Evolutionary conservation across 495 filamentous ascomycete genomes (phyloP).

Genomic region (Ascodesmis nigricans): DNA sequence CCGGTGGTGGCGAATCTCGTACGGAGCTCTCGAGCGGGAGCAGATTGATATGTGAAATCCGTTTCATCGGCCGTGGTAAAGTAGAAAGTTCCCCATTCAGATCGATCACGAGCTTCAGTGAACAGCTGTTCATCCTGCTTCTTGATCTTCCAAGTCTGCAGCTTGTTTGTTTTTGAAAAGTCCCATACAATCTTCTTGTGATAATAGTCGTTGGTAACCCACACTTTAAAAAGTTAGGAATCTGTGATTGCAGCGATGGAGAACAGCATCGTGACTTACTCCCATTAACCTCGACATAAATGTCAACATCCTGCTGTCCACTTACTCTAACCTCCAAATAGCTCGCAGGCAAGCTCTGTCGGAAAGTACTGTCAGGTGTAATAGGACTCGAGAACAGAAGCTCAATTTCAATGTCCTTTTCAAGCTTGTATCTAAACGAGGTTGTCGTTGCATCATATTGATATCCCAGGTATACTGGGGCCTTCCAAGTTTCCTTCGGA

Average conservation of each 20-base stretch:
- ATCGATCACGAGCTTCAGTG: slow-evolving; percentile 50
- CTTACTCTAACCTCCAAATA: slow-evolving; percentile 59
- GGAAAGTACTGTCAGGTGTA: slow-evolving; percentile 72
- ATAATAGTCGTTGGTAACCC: slow-evolving; percentile 10
- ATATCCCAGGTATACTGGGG: slow-evolving; percentile 66
- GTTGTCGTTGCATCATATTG: slow-evolving; percentile 85
- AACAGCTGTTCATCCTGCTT: slow-evolving; percentile 43
- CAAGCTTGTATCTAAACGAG: slow-evolving; percentile 64
- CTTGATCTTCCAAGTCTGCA: slow-evolving; percentile 40
- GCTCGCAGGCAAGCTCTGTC: slow-evolving; percentile 74
- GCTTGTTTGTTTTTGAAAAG: slow-evolving; percentile 5
- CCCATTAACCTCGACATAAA: slow-evolving; percentile 78
- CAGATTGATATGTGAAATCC: slow-evolving; percentile 38
- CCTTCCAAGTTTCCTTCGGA: slow-evolving; percentile 49
- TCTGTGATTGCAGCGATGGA: slow-evolving; percentile 5
- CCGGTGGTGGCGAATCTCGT: slow-evolving; percentile 49
- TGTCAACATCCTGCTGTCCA: slow-evolving; percentile 47
- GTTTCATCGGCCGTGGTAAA: slow-evolving; percentile 34
- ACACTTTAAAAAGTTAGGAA: slow-evolving; percentile 2
- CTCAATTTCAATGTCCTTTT: slow-evolving; percentile 37
- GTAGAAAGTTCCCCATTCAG: slow-evolving; percentile 78
- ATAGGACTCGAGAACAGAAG: slow-evolving; percentile 85
- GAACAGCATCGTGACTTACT: slow-evolving; percentile 39
- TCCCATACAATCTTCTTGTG: slow-evolving; percentile 10
- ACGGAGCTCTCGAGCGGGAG: slow-evolving; percentile 46